Conservation (phyloP, 129 eudicot species). For the Lactuca sativa region DNA sequence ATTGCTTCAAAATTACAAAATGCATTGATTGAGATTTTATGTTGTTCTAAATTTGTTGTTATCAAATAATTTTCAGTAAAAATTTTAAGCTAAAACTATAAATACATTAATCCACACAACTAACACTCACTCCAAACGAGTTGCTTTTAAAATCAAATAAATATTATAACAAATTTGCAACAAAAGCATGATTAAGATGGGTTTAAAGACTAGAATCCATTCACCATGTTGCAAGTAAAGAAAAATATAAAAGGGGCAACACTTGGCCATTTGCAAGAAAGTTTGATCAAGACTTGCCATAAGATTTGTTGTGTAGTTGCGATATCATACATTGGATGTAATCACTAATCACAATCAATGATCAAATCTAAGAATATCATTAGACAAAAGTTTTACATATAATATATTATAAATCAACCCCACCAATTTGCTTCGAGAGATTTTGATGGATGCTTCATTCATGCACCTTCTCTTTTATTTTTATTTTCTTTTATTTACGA, state of each 20-base stretch:
- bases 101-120: too few relatives aligned
- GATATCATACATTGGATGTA: conserved; percentile 29
- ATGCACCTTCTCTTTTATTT: conserved; percentile 27
- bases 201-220: neutral
- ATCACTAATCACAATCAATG: conserved; percentile 24
- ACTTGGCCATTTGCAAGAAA: conserved; percentile 24
- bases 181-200: neutral
- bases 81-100: too few relatives aligned
- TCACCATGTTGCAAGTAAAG: conserved; percentile 21
- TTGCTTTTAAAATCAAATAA: neutral
- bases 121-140: neutral
- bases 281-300: conserved; percentile 32
- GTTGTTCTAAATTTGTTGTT: too few relatives aligned
- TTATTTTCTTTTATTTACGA: neutral
- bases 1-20: too few relatives aligned
- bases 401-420: conserved; percentile 7
- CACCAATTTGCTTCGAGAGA: conserved; percentile 16
- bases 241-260: neutral
- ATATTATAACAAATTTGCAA: neutral
- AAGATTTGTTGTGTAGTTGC: conserved; percentile 21
- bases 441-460: conserved; percentile 15
- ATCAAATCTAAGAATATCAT: conserved; percentile 25
- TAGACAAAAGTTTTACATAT: conserved; percentile 11
- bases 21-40: too few relatives aligned
- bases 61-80: too few relatives aligned